Percentiles rank a stretch among this genome's conserved stretches.
Conservation (phyloP, 2,329 filamentous ascomycete genomes). For the Ilyonectria sp. region DNA sequence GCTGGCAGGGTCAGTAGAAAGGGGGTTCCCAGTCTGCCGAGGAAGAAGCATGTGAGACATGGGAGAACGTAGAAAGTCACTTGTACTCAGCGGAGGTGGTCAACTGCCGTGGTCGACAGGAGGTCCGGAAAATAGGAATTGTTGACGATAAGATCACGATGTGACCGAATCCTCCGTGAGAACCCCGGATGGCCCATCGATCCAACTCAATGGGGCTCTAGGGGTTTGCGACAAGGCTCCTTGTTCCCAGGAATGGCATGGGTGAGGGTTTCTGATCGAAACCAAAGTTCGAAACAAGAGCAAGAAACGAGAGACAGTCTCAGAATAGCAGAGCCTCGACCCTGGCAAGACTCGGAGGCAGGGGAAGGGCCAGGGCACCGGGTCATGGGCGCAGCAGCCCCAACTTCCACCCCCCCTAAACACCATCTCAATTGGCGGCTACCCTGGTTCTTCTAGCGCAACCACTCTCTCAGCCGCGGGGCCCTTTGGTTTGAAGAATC, state of each 20-base stretch:
- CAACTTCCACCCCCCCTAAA: slow-evolving; percentile 34
- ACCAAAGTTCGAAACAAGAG: slow-evolving; percentile 23
- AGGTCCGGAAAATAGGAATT: not conserved
- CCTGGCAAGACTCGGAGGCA: not conserved
- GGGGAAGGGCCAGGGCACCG: slow-evolving; percentile 24
- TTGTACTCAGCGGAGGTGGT: not conserved
- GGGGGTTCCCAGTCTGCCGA: not conserved
- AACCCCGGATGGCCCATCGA: not conserved
- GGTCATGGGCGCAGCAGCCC: slow-evolving; percentile 42
- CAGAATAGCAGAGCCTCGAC: not conserved
- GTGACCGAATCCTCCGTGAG: not conserved
- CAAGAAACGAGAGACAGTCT: not conserved
- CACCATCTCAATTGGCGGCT: slow-evolving; percentile 33
- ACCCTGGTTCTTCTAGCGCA: slow-evolving; percentile 10
- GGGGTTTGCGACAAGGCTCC: slow-evolving; percentile 2
- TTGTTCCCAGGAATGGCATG: not conserved
- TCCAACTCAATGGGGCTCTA: not conserved
- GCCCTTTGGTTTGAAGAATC: slow-evolving; percentile 29
- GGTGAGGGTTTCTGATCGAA: slow-evolving; percentile 2
- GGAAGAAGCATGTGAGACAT: slow-evolving; percentile 17
- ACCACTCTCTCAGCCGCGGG: slow-evolving; percentile 31
- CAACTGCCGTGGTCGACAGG: not conserved
- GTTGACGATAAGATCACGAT: not conserved
- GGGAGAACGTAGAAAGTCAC: not conserved
- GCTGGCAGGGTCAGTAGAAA: not conserved